Percentiles rank a stretch among this genome's conserved stretches.
Conservation (phyloP, 805 yeast species). For the Yamadazyma scolyti region DNA sequence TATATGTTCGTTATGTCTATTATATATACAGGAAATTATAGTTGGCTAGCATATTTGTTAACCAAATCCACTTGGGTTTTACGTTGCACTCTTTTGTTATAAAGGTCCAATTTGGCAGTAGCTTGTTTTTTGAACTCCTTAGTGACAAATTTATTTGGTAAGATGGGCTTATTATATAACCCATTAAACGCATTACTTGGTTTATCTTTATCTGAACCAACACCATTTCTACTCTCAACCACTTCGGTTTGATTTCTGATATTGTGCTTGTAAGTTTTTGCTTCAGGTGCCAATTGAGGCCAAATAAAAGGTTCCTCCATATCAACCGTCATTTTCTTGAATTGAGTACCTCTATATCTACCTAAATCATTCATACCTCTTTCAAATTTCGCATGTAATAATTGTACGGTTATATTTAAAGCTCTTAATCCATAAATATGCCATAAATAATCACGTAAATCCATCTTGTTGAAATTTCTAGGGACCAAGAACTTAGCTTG, state of each 20-base stretch:
- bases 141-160: constrained; percentile 39
- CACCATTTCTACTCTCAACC: constrained; percentile 45
- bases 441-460: constrained; percentile 89
- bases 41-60: constrained; percentile 26
- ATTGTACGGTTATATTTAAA: constrained; percentile 80
- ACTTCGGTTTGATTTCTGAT: constrained; percentile 46
- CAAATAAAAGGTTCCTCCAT: constrained; percentile 94
- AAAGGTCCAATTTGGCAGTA: constrained; percentile 14
- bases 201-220: constrained; percentile 66
- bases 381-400: constrained; percentile 66
- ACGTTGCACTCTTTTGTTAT: constrained; percentile 19
- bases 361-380: constrained; percentile 54
- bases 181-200: constrained; percentile 78
- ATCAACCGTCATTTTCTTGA: constrained; percentile 94
- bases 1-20: constrained; percentile 1
- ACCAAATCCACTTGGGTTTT: constrained; percentile 28
- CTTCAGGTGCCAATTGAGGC: constrained; percentile 61
- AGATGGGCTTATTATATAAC: constrained; percentile 42
- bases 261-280: constrained; percentile 32
- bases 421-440: constrained; percentile 89
- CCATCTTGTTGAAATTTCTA: constrained; percentile 86
- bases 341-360: constrained; percentile 74
- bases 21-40: constrained; percentile 13
- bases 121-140: constrained; percentile 21
- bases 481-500: constrained; percentile 97